Base-by-base conservation (phyloP, 805 yeast species). In the Sungouiozyma ichnusensis region DNA sequence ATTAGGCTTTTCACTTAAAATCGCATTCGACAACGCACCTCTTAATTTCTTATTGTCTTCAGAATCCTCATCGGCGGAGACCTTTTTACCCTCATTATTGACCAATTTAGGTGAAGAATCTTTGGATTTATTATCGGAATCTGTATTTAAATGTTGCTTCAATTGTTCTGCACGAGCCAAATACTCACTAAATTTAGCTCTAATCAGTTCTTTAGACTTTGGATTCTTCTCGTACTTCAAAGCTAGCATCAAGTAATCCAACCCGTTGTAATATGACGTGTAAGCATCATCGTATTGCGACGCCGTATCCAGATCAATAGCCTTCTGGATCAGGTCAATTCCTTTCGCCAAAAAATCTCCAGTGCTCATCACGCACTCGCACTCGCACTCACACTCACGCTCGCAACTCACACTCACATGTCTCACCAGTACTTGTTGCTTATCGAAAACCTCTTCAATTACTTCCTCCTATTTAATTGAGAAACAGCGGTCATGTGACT, bases 161-260 rank as follows among this genome's bases (percentile, higher is more conserved):
- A 92, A 68, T 59, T 86, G 94, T 64, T 92, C 98, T 0, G 98
- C 98, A 44, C 98, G 69, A 4, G 87, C 73, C 56, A 92, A 65
- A 61, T 92, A 92, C 58, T 92, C 98, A 4, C 88, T 83, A 61
- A 90, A 85, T 62, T 87, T 87, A 7, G 86, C 76, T 57, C 88
- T 76, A 50, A 92, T 85, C 45, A 90, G 71, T 51, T 87, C 96
- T 60, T 88, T 90, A 32, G 94, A 81, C 52, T 80, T 80, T 17
- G 82, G 81, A 63, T 88, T 92, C 63, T 88, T 90, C 63, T 92
- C 98, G 55, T 83, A 90, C 65, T 92, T 92, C 53, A 92, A 71
- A 3, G 98, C 98, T 51, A 87, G 71, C 96, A 92, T 87, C 53
- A 92, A 70, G 64, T 92, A 92, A 62, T 92, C 97, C 43, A 92